A percentile compares a stretch with the other conserved stretches of the same genome.
phyloP scores from a whole-genome alignment of 2,329 filamentous ascomycete genomes.

The Ceratocystis huliohia region DNA sequence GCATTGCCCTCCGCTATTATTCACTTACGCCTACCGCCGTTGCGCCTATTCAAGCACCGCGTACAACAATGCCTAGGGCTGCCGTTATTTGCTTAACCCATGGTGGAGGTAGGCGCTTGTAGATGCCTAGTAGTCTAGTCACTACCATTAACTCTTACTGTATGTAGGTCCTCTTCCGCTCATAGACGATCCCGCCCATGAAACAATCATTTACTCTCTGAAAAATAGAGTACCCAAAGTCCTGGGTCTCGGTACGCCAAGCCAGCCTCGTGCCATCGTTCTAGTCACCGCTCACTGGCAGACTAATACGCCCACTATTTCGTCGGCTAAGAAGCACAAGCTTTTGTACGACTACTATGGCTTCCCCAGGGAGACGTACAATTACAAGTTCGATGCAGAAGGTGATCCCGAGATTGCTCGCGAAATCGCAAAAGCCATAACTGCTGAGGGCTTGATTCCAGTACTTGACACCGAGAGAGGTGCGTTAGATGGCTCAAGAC shows the following conservation, averaged over 20 bases:
- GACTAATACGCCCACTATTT: constrained; percentile 37
- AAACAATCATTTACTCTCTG: constrained; percentile 39
- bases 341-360: constrained; percentile 48
- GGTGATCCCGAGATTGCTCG: constrained; percentile 42
- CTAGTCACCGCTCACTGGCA: constrained; percentile 49
- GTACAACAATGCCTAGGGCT: constrained; percentile 31
- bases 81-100: constrained; percentile 39
- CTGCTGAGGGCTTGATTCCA: constrained; percentile 34
- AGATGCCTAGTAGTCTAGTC: background rate
- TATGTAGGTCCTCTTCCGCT: constrained; percentile 42
- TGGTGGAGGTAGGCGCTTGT: constrained; percentile 32
- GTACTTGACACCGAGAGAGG: constrained; percentile 30
- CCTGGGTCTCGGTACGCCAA: constrained; percentile 39
- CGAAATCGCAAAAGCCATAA: constrained; percentile 36
- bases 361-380: constrained; percentile 44
- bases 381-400: constrained; percentile 43
- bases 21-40: background rate
- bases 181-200: constrained; percentile 42
- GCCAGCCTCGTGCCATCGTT: constrained; percentile 40
- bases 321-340: constrained; percentile 34
- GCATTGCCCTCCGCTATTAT: constrained; percentile 12
- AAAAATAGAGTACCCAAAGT: constrained; percentile 42
- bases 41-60: background rate
- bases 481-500: background rate
- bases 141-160: background rate